Percentiles rank a stretch among this genome's conserved stretches.
These are phyloP conservation scores for Pugionium cornutum DNA, from an alignment of 345 rosid species.

Conservation along the genomic window DNA sequence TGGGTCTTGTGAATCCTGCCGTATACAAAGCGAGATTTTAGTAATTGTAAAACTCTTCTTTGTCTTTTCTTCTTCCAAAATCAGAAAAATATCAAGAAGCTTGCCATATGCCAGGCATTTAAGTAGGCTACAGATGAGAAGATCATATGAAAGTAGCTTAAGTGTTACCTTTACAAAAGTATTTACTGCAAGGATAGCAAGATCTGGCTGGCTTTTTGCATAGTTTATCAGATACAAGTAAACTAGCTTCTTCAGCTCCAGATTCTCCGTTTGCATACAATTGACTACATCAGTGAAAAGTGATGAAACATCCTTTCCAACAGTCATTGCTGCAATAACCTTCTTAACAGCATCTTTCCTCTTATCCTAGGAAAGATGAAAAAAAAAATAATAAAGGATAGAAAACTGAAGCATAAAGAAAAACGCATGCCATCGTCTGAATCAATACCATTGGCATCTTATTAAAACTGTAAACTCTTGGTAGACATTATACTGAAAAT, in stretches of 20 bases:
- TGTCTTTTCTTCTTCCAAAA: background rate
- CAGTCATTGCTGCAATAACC: constrained; percentile 98
- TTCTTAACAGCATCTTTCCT: constrained; percentile 97
- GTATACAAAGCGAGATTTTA: background rate
- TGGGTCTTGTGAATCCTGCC: constrained; percentile 96
- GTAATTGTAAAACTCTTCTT: background rate
- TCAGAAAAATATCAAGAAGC: background rate
- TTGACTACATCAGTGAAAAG: constrained; percentile 92
- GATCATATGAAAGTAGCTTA: background rate
- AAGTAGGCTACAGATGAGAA: background rate
- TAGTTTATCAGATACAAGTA: constrained; percentile 86
- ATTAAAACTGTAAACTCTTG: background rate
- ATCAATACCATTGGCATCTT: constrained; percentile 12
- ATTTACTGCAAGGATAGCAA: constrained; percentile 94
- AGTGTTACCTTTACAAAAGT: constrained; percentile 84
- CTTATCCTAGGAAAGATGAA: constrained; percentile 59
- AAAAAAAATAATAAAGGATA: background rate
- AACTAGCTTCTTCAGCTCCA: constrained; percentile 94
- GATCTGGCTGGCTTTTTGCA: constrained; percentile 96
- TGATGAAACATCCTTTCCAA: constrained; percentile 93
- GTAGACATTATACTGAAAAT: background rate
- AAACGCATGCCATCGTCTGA: constrained; percentile 21
- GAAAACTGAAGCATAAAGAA: constrained; percentile 17
- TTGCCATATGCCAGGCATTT: background rate
- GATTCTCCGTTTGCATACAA: constrained; percentile 95